phyloP scores from a whole-genome alignment of 2,329 filamentous ascomycete species.

The Sarocladiaceae sp. region DNA sequence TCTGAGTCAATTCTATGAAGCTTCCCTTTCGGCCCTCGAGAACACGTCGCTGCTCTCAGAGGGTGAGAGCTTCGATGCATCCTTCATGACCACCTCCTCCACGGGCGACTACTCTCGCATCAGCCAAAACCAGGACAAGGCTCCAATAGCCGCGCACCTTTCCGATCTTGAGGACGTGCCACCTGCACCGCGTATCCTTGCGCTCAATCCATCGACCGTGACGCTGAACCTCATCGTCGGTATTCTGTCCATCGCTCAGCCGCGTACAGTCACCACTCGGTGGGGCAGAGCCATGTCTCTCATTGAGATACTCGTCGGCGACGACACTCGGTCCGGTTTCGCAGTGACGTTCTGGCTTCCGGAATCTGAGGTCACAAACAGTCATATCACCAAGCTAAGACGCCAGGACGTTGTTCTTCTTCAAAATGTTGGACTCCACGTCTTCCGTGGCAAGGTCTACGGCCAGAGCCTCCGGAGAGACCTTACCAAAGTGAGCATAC shows the following conservation, averaged over 20 bases:
- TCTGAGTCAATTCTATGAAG: slow-evolving; percentile 65
- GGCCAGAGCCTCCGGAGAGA: slow-evolving; percentile 72
- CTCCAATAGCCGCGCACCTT: slow-evolving; percentile 26
- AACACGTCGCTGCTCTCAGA: slow-evolving; percentile 58
- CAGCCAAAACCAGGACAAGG: slow-evolving; percentile 30
- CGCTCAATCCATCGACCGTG: slow-evolving; percentile 71
- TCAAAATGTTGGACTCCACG: slow-evolving; percentile 70
- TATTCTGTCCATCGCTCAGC: slow-evolving; percentile 63
- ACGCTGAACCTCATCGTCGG: slow-evolving; percentile 78
- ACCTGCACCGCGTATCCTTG: slow-evolving; percentile 54
- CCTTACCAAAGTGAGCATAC: slow-evolving; percentile 61
- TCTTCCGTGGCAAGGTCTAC: slow-evolving; percentile 72
- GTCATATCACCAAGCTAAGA: slow-evolving; percentile 42
- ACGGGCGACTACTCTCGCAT: slow-evolving; percentile 13
- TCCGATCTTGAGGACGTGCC: slow-evolving; percentile 64
- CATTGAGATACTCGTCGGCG: slow-evolving; percentile 73
- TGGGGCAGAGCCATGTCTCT: slow-evolving; percentile 58
- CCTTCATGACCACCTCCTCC: slow-evolving; percentile 18
- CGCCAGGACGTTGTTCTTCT: slow-evolving; percentile 73
- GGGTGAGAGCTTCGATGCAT: slow-evolving; percentile 17
- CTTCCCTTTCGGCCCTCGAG: slow-evolving; percentile 63
- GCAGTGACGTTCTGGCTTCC: slow-evolving; percentile 78
- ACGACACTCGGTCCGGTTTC: slow-evolving; percentile 78
- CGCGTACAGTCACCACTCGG: slow-evolving; percentile 61
- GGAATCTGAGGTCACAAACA: slow-evolving; percentile 23